Conservation (phyloP, 2,329 filamentous ascomycete species). For the Xylaria sp. region DNA sequence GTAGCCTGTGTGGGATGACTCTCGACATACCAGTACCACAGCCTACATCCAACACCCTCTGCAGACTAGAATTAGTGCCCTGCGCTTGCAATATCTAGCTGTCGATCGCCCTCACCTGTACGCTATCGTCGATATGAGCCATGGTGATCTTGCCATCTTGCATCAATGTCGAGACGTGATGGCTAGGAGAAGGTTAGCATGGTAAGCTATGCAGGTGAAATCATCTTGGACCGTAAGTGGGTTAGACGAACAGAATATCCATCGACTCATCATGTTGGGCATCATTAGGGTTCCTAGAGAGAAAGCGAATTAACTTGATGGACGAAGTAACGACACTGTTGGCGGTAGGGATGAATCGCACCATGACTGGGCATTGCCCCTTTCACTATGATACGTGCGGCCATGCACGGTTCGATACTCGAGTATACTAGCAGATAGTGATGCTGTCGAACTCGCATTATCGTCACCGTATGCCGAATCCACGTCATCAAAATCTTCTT, state of each 20-base stretch:
- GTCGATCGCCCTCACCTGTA: slow-evolving; percentile 39
- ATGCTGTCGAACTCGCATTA: slow-evolving; percentile 49
- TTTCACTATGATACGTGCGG: slow-evolving; percentile 49
- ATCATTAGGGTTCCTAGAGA: slow-evolving; percentile 49
- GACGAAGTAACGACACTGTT: background rate
- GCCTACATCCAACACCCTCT: slow-evolving; percentile 49
- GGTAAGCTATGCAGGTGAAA: background rate
- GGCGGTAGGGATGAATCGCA: slow-evolving; percentile 24
- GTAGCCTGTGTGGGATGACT: background rate
- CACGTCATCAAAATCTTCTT: slow-evolving; percentile 41
- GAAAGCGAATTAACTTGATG: slow-evolving; percentile 14
- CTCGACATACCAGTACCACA: slow-evolving; percentile 46
- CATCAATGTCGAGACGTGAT: slow-evolving; percentile 47
- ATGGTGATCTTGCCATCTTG: slow-evolving; percentile 45
- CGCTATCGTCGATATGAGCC: slow-evolving; percentile 42
- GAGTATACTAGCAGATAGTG: slow-evolving; percentile 48
- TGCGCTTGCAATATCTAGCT: background rate
- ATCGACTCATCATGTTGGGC: slow-evolving; percentile 48
- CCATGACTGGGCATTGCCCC: slow-evolving; percentile 49
- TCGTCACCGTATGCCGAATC: slow-evolving; percentile 48
- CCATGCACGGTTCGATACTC: slow-evolving; percentile 50
- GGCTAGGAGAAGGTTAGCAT: slow-evolving; percentile 39
- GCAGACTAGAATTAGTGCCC: slow-evolving; percentile 2
- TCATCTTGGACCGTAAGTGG: background rate
- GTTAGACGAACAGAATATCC: slow-evolving; percentile 46